Evolutionary conservation across 148 eudicot species (phyloP), one percentile per base, ranked within the genome.

Genomic region (Chenopodium album): DNA sequence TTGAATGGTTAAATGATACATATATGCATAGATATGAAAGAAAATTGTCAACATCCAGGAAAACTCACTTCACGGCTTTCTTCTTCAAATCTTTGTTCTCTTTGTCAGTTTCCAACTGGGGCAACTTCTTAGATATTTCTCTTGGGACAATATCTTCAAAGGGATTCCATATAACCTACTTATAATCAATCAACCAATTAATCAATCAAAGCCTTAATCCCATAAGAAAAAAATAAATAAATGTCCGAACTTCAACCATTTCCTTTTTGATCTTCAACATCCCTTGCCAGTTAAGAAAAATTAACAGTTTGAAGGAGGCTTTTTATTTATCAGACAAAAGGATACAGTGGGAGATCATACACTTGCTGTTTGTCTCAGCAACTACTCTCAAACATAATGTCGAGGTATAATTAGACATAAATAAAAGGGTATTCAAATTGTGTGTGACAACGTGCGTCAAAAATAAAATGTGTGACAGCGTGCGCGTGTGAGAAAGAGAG

Each of bases 81-180:
- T 87, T 93, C 87, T 92, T 92, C 47, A 86, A 47, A 72, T 84
- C 89, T 88, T 89, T 91, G 82, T 84, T 88, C 59, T 83, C 91
- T 41, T 76, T 73, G 56, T 84, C 90, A 68, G 60, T 68, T 56
- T 84, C 41, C 50, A 76, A 87, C 80, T 83, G 90, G 16, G 76
- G 83, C 73, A 87, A 71, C 81, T 83, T 91, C 74, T 89, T 77
- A 50, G 78, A 78, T 75, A 69, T 71, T 41, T 68, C 86, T 90
- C 98, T 90, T 22, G 98, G 98, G 81, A 87, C 85, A 87, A 96
- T 89, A 91, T 96, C 99, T 73, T 96, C 99, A 89, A 92, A 96
- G 48, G 99, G 99, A 81, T 92, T 94, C 98, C 98, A 96, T 75
- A 96, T 81, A 83, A 96, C 94, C 99, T 96, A 84, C 41, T 79